These are phyloP conservation scores for Graphilbum ipis-grandicollis DNA, from an alignment of 2,329 filamentous ascomycete species.

Conservation along the genomic window DNA sequence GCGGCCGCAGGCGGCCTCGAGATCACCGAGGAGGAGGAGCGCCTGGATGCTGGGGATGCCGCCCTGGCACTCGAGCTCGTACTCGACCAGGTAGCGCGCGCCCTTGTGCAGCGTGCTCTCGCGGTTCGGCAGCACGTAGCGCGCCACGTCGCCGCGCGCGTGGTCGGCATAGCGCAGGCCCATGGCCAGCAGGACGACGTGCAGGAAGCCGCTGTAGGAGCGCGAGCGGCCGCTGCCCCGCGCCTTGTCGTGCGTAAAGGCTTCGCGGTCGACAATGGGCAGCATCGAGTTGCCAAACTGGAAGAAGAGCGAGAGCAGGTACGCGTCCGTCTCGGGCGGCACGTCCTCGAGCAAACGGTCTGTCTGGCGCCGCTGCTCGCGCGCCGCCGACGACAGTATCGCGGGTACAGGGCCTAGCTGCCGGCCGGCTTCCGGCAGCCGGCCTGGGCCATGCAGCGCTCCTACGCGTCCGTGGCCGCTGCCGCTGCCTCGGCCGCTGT, in stretches of 20 bases:
- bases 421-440: no score
- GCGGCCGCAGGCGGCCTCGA: slow-evolving; percentile 1
- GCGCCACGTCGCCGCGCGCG: slow-evolving; percentile 2
- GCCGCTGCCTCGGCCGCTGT: neutral
- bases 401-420: neutral
- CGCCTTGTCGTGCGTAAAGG: slow-evolving; percentile 4
- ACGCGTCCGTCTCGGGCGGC: slow-evolving; percentile 4
- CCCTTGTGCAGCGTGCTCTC: slow-evolving; percentile 5
- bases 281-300: slow-evolving; percentile 5
- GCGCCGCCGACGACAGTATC: neutral
- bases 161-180: slow-evolving; percentile 7
- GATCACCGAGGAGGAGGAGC: slow-evolving; percentile 3
- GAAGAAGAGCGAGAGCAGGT: slow-evolving; percentile 6
- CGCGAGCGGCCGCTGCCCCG: slow-evolving; percentile 1
- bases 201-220: slow-evolving; percentile 6
- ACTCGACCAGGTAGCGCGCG: slow-evolving; percentile 4
- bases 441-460: no score
- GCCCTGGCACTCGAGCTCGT: slow-evolving; percentile 5
- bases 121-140: slow-evolving; percentile 1
- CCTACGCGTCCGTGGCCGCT: neutral
- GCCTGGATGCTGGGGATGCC: slow-evolving; percentile 6
- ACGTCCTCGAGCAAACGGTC: slow-evolving; percentile 1
- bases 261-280: slow-evolving; percentile 5
- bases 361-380: neutral
- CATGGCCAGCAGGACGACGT: slow-evolving; percentile 6